phyloP scores from a whole-genome alignment of 331 rosid species.

The Acacia pycnantha region DNA sequence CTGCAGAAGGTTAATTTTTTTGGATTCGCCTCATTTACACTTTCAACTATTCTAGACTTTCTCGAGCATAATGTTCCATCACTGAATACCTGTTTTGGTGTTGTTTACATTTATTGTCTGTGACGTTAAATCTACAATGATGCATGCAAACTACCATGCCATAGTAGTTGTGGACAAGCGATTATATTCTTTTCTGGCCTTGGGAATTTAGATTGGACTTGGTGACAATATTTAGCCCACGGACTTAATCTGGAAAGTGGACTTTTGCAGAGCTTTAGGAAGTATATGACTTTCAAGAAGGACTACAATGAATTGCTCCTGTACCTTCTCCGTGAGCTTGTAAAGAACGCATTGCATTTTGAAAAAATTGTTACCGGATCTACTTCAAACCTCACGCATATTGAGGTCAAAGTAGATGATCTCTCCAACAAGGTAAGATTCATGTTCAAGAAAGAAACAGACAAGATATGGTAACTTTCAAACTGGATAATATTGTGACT shows the following conservation, averaged over 20 bases:
- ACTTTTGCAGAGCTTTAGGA: constrained; percentile 8
- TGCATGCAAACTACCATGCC: background rate
- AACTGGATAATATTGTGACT: background rate
- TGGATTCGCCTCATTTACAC: background rate
- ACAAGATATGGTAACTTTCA: background rate
- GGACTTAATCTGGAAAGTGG: background rate
- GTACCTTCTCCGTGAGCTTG: background rate
- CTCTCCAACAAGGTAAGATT: constrained; percentile 7
- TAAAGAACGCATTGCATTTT: background rate
- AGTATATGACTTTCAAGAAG: constrained; percentile 4
- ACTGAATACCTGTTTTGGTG: background rate
- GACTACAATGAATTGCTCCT: constrained; percentile 5
- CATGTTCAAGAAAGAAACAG: background rate
- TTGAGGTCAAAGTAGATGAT: background rate
- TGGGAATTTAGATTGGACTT: background rate
- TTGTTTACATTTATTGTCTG: background rate
- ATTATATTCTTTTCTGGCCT: background rate
- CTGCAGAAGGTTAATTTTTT: background rate
- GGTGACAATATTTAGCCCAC: background rate
- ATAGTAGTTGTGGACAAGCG: background rate
- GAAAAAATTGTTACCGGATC: background rate
- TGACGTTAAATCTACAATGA: background rate
- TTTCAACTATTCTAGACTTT: background rate
- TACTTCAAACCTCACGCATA: background rate
- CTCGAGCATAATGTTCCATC: background rate